phyloP scores from a whole-genome alignment of 192 early-diverging fungal species.

The Coemansia sp. region DNA sequence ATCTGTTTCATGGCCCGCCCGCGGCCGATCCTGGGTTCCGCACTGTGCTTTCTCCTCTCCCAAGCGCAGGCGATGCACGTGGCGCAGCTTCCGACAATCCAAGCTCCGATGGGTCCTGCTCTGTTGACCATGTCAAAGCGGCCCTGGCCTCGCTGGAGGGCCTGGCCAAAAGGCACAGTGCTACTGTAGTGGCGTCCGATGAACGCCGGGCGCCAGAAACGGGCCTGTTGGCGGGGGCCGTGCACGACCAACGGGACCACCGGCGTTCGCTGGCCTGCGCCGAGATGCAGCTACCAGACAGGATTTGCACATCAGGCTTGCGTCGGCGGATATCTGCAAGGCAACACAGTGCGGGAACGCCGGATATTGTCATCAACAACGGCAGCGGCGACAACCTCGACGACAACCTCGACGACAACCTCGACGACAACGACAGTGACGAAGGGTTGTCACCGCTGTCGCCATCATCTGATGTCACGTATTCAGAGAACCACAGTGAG shows the following conservation, averaged over 20 bases:
- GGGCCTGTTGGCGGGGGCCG: neutral
- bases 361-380: constrained; percentile 15
- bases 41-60: constrained; percentile 5
- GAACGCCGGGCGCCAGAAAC: neutral
- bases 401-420: too few species aligned
- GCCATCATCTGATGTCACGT: too few species aligned
- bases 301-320: constrained; percentile 15
- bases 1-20: neutral
- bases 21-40: neutral
- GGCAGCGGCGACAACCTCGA: neutral
- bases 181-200: neutral
- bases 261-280: too few species aligned
- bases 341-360: constrained; percentile 24
- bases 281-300: neutral
- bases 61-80: constrained; percentile 5
- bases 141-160: neutral
- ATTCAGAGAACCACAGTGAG: too few species aligned
- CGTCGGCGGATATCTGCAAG: constrained; percentile 23
- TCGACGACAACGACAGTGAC: too few species aligned
- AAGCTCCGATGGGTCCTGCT: neutral
- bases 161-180: neutral
- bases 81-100: constrained; percentile 4
- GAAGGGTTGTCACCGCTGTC: too few species aligned
- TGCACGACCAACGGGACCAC: neutral
- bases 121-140: neutral